Percentiles rank a stretch among this genome's conserved stretches.
These are phyloP conservation scores for Tolypocladium inflatum DNA, from an alignment of 2,329 filamentous ascomycete species.

Conservation along the genomic window DNA sequence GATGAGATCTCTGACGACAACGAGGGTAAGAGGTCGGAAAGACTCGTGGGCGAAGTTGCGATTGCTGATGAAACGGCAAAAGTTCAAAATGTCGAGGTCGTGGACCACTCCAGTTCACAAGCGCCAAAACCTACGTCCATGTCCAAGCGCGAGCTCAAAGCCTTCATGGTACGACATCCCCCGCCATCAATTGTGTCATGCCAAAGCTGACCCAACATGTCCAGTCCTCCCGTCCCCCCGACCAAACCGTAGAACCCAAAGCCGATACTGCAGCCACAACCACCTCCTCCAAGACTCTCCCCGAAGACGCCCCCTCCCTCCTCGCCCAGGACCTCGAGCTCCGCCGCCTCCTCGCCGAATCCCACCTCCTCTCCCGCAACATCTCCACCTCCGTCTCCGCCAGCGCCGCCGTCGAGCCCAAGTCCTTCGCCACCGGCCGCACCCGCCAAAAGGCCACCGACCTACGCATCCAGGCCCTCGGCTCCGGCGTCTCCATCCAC, in stretches of 20 bases:
- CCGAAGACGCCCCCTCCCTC: conserved; percentile 56
- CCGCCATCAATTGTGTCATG: neutral
- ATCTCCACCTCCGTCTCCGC: conserved; percentile 29
- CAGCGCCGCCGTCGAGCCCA: conserved; percentile 26
- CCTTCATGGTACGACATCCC: conserved; percentile 55
- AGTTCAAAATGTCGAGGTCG: conserved; percentile 40
- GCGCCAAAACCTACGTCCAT: conserved; percentile 31
- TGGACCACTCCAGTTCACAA: conserved; percentile 44
- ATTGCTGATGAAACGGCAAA: conserved; percentile 1
- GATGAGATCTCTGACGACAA: conserved; percentile 15
- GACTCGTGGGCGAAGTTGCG: neutral
- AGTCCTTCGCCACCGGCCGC: conserved; percentile 49
- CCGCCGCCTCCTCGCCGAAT: conserved; percentile 83
- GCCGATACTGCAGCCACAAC: conserved; percentile 12
- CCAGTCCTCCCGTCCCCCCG: conserved; percentile 40
- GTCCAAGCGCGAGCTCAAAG: conserved; percentile 62
- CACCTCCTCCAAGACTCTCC: conserved; percentile 21
- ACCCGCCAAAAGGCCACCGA: conserved; percentile 76
- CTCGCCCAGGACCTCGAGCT: conserved; percentile 89
- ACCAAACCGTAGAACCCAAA: conserved; percentile 16
- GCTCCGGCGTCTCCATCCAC: conserved; percentile 66
- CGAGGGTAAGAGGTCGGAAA: conserved; percentile 8
- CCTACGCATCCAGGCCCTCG: conserved; percentile 71
- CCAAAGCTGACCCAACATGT: conserved; percentile 3
- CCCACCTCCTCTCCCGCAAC: conserved; percentile 61